Evolutionary conservation across 345 rosid species (phyloP), one percentile per base, ranked within the genome.

Genomic region (Ceriops decandra): DNA sequence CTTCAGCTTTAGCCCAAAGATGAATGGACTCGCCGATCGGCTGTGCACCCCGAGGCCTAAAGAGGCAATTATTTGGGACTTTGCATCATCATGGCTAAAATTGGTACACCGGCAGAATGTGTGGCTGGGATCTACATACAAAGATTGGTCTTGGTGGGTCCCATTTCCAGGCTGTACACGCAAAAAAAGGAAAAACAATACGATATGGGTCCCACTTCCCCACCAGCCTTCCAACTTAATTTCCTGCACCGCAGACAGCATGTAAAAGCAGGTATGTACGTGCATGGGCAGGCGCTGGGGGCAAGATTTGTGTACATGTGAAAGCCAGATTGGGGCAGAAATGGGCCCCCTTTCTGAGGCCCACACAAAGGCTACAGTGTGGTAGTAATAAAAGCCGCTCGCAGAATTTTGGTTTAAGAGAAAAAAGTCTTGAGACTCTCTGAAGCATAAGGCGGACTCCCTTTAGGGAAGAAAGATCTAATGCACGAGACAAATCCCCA

Each of bases 101-200:
- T 33, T 20, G 69, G 24, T 16, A 13, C 49, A 52, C 31, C 57
- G 3, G 16, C 1, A 42, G 59, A 31, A 20, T 20, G 5, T 54
- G 75, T 66, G 75, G 79, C 54, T 71, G 61, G 71, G 71, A 72
- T 75, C 64, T 71, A 19, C 27, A 26, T 16, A 1, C 5, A 52
- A 6, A 46, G 5, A 4, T n/a, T 21, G 74, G 78, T 78, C 78
- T 78, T 67, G 57, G 30, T 62, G 76, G 85, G 62, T 4, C 72
- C 82, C 75, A 7, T 10, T 22, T 64, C 82, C 85, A 81, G 85
- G 68, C 87, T 81, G 85, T 72, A 26, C 2, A 7, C 36, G 10
- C 36, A 7, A 0, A 7, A 33, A 33, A 5, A 5, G 54, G 74
- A 59, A 74, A 72, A 67, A 38, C 58, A 28, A 28, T 28, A 2